Conservation (phyloP, 2,329 filamentous ascomycete genomes). For the Ustulina deusta region DNA sequence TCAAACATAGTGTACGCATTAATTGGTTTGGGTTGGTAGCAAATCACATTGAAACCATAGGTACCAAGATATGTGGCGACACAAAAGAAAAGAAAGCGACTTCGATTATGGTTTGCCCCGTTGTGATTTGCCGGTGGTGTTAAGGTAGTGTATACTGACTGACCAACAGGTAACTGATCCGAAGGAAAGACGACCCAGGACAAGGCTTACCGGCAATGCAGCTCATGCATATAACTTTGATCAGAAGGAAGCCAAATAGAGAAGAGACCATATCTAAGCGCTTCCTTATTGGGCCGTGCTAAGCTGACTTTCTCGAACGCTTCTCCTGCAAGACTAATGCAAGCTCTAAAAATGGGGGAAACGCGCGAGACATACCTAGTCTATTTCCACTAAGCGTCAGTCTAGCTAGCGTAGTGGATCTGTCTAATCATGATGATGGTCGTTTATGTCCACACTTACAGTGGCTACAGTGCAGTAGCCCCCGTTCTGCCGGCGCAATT, state of each 20-base stretch:
- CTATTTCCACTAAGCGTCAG: not conserved
- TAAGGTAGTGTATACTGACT: not conserved
- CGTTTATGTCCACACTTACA: constrained; percentile 27
- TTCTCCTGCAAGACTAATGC: constrained; percentile 42
- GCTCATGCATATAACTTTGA: constrained; percentile 29
- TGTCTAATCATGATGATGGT: constrained; percentile 19
- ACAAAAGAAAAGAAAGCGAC: constrained; percentile 12
- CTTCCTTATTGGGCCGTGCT: constrained; percentile 27
- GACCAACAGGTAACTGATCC: constrained; percentile 10
- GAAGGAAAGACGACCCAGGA: not conserved
- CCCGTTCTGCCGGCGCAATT: not conserved
- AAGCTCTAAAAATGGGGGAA: constrained; percentile 39
- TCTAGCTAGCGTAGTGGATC: constrained; percentile 1
- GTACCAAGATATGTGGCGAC: not conserved
- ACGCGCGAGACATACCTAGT: constrained; percentile 5
- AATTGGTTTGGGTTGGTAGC: constrained; percentile 10
- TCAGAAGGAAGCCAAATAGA: constrained; percentile 28
- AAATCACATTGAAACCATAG: constrained; percentile 9
- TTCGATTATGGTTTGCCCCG: not conserved
- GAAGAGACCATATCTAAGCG: constrained; percentile 22
- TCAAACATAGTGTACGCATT: constrained; percentile 11
- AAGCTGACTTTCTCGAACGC: constrained; percentile 40
- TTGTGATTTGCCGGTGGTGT: constrained; percentile 7
- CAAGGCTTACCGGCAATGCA: constrained; percentile 29
- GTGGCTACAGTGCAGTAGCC: constrained; percentile 21